phyloP scores from a whole-genome alignment of 352 stramenopile genomes.

The Phytopythium cucurbitacearum region DNA sequence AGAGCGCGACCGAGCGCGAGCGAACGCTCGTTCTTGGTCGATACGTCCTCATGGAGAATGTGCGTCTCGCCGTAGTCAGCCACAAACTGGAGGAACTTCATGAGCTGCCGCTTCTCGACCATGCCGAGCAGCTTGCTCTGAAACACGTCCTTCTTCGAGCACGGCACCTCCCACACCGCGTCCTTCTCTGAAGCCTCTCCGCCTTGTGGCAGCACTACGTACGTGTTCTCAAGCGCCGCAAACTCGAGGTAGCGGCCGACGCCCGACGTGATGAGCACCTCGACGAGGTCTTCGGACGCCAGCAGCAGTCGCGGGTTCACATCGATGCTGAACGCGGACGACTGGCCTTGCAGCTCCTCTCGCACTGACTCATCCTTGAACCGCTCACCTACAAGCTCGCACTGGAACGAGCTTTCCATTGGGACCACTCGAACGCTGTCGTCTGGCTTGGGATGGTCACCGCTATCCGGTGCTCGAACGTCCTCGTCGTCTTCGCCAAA shows the following conservation, averaged over 20 bases:
- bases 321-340: slow-evolving; percentile 66
- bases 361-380: slow-evolving; percentile 37
- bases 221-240: slow-evolving; percentile 78
- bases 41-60: slow-evolving; percentile 68
- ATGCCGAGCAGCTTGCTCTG: slow-evolving; percentile 79
- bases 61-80: slow-evolving; percentile 80
- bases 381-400: slow-evolving; percentile 30
- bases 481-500: slow-evolving; percentile 29
- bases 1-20: slow-evolving; percentile 75
- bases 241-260: slow-evolving; percentile 88
- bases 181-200: slow-evolving; percentile 15
- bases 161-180: slow-evolving; percentile 77
- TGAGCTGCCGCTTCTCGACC: slow-evolving; percentile 86
- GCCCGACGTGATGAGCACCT: slow-evolving; percentile 80
- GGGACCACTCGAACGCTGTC: slow-evolving; percentile 17
- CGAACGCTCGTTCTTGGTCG: slow-evolving; percentile 82
- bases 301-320: slow-evolving; percentile 80
- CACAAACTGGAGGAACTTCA: slow-evolving; percentile 90
- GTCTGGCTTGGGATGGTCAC: slow-evolving; percentile 2
- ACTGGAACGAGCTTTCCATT: slow-evolving; percentile 44
- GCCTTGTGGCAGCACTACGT: slow-evolving; percentile 46
- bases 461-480: not conserved
- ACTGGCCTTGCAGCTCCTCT: slow-evolving; percentile 34
- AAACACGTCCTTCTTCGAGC: slow-evolving; percentile 90
- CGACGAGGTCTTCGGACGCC: slow-evolving; percentile 71